phyloP scores from a whole-genome alignment of 2,329 filamentous ascomycete species.

The Cryphonectria naterciae region DNA sequence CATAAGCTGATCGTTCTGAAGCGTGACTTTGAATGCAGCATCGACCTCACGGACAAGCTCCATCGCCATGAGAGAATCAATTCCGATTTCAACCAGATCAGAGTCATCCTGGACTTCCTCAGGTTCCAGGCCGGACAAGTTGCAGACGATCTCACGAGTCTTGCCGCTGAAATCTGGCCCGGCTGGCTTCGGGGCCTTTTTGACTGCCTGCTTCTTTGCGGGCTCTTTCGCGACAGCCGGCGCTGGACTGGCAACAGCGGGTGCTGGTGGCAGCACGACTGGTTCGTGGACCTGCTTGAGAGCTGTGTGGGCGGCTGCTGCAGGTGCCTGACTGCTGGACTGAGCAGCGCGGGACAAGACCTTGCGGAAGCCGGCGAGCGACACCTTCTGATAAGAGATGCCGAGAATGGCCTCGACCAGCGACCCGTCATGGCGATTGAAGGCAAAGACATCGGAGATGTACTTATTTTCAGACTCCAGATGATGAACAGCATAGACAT shows the following conservation, averaged over 20 bases:
- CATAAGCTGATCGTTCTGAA: conserved; percentile 18
- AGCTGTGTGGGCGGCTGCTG: too few relatives aligned
- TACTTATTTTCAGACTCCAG: conserved; percentile 25
- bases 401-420: conserved; percentile 42
- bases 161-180: background rate
- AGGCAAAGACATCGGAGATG: conserved; percentile 42
- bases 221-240: background rate
- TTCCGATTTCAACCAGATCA: conserved; percentile 48
- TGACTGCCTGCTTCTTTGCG: background rate
- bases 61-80: conserved; percentile 56
- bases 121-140: conserved; percentile 32
- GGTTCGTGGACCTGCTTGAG: conserved; percentile 1
- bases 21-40: conserved; percentile 39
- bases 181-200: background rate
- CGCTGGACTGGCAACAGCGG: background rate
- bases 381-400: conserved; percentile 37
- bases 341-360: conserved; percentile 31
- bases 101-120: conserved; percentile 42
- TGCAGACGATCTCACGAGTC: background rate
- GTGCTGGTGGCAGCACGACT: conserved; percentile 1
- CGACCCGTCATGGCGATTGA: conserved; percentile 36
- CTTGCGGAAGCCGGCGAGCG: conserved; percentile 35
- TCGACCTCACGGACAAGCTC: conserved; percentile 50
- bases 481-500: conserved; percentile 8
- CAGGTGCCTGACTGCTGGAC: background rate